Evolutionary conservation across 2,329 filamentous ascomycete genomes (phyloP).

Genomic region (Tolypocladium tundrense): DNA sequence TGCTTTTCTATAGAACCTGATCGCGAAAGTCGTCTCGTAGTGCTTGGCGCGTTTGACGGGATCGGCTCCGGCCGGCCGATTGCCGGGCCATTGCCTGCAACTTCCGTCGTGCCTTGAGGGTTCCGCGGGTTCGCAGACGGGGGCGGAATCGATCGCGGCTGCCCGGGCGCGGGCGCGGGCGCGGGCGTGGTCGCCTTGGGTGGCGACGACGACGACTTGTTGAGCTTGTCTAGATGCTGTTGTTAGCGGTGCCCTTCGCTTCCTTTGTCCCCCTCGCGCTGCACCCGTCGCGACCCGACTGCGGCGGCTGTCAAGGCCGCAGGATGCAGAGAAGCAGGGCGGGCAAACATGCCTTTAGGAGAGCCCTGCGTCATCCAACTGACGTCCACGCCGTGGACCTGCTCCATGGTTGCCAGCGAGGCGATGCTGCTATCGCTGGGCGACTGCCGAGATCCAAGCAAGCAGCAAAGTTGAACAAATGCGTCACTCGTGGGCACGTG

Average conservation of each 20-base stretch:
- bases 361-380: slow-evolving; percentile 80
- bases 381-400: slow-evolving; percentile 73
- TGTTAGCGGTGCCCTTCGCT: neutral
- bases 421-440: neutral
- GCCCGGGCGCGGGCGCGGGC: slow-evolving; percentile 11
- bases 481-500: neutral
- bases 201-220: slow-evolving; percentile 17
- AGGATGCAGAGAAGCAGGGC: neutral
- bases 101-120: slow-evolving; percentile 14
- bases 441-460: neutral
- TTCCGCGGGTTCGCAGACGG: slow-evolving; percentile 14
- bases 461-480: neutral
- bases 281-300: neutral
- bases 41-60: slow-evolving; percentile 12
- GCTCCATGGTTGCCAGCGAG: slow-evolving; percentile 53
- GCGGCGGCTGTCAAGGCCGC: neutral
- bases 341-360: slow-evolving; percentile 56
- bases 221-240: slow-evolving; percentile 16
- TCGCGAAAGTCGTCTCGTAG: slow-evolving; percentile 17
- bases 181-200: slow-evolving; percentile 5
- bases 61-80: slow-evolving; percentile 11
- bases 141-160: slow-evolving; percentile 22
- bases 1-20: slow-evolving; percentile 26
- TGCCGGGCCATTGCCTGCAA: slow-evolving; percentile 9
- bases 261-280: neutral